Conservation (phyloP, 2,329 filamentous ascomycete species). For the Westerdykella aurantiaca region DNA sequence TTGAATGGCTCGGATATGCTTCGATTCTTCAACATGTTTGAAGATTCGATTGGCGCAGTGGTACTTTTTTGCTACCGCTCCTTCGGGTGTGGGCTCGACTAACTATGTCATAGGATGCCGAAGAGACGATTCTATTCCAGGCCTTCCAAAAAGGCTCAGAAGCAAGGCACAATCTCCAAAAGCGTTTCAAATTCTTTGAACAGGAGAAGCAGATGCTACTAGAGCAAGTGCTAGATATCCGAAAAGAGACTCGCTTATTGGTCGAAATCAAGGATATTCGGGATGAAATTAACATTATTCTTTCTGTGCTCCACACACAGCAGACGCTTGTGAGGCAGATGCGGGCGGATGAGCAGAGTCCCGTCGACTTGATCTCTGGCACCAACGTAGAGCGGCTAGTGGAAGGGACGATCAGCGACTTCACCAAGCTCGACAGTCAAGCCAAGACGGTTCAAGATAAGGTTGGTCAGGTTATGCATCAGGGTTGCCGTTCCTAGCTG, state of each 20-base stretch:
- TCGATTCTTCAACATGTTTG: conserved; percentile 9
- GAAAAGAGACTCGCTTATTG: conserved; percentile 3
- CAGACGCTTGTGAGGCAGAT: too few relatives aligned
- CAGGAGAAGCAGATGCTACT: conserved; percentile 5
- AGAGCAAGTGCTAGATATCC: conserved; percentile 8
- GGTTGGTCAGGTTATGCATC: too few relatives aligned
- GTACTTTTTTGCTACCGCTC: neutral
- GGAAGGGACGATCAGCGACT: too few relatives aligned
- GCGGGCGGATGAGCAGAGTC: too few relatives aligned
- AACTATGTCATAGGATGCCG: conserved; percentile 1
- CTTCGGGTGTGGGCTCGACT: neutral
- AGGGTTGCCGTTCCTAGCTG: too few relatives aligned
- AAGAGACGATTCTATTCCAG: conserved; percentile 5
- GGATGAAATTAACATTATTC: conserved; percentile 10
- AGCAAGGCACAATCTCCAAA: conserved; percentile 1
- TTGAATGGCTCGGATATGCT: conserved; percentile 5
- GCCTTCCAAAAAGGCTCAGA: conserved; percentile 5
- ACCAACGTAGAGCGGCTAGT: too few relatives aligned
- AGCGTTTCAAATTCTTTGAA: conserved; percentile 4
- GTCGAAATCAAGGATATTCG: conserved; percentile 11
- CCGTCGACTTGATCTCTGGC: too few relatives aligned
- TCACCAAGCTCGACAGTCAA: too few relatives aligned
- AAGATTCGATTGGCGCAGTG: conserved; percentile 6
- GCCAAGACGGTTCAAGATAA: too few relatives aligned
- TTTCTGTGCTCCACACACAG: neutral